These are phyloP conservation scores for Magnaporthiopsis incrustans DNA, from an alignment of 2,329 filamentous ascomycete species.

Conservation along the genomic window DNA sequence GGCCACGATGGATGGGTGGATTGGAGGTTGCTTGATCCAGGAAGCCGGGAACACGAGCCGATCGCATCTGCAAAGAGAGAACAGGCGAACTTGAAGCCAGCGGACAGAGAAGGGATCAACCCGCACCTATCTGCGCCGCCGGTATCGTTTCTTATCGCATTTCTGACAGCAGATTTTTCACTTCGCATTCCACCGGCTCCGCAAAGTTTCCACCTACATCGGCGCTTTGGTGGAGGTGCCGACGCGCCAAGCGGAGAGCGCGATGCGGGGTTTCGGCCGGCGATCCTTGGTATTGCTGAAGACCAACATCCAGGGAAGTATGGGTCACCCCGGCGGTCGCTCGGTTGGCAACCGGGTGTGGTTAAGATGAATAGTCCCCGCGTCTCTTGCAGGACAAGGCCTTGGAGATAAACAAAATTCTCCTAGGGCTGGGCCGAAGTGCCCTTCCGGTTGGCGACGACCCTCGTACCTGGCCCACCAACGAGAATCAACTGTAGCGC, in stretches of 20 bases:
- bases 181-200: not conserved
- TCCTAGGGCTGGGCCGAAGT: too few relatives aligned
- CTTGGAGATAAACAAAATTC: too few relatives aligned
- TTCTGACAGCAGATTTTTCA: not conserved
- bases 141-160: not conserved
- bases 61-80: not conserved
- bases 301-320: not conserved
- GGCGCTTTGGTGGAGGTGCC: not conserved
- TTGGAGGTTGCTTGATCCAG: not conserved
- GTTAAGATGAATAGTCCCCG: too few relatives aligned
- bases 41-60: not conserved
- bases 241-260: not conserved
- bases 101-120: too few relatives aligned
- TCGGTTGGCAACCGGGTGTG: too few relatives aligned
- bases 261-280: not conserved
- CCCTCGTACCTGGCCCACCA: slow-evolving; percentile 19
- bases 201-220: not conserved
- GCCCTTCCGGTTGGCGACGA: slow-evolving; percentile 36
- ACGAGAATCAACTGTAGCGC: slow-evolving; percentile 32
- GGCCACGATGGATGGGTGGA: not conserved
- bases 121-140: not conserved
- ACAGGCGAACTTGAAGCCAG: too few relatives aligned
- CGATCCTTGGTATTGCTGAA: not conserved
- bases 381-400: too few relatives aligned
- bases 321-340: too few relatives aligned